Base-by-base conservation (phyloP, 192 early-diverging fungal species). In the Thoreauomyces humboldtii region DNA sequence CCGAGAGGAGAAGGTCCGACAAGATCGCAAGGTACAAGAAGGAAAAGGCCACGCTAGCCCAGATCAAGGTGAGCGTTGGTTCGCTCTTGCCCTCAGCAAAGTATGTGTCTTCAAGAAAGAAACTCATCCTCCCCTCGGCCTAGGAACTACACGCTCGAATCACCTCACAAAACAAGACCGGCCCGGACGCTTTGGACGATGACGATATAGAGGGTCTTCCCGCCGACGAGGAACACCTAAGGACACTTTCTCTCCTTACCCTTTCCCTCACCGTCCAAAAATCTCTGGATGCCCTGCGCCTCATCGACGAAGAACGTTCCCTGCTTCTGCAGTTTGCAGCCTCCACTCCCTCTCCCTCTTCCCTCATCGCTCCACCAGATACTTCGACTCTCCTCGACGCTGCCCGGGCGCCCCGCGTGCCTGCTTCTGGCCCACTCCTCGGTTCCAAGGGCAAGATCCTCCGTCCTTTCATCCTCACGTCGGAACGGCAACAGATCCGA, bases 381-480 rank as follows among this genome's bases (percentile, higher is more conserved):
- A 14, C 37, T 73, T 12, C 24, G 14, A 1, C 14, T 19, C 27
- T 59, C 24, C 50, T 52, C 53, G 51, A 72, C 41, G 57, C 61
- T 55, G 45, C 21, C 32, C 28, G 35, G 19, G 50, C 50, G 27
- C n/a, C 56, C n/a, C 50, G 31, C 7, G 6, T 35, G 6, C 21
- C 34, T 0, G 2, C 15, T 25, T 27, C 56, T 15, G 37, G 59
- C 15, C 52, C 58, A 31, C 17, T 54, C n/a, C n/a, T 68, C 43
- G 33, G n/a, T 19, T 17, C 17, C 19, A 33, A 27, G 0, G 56
- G 65, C 12, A 36, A 78, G 71, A 73, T 76, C 15, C 75, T 92
- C 25, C 86, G 88, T 43, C 94, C 95, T 21, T 99, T 99, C 81
- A 79, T 92, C 22, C 85, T 99, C 34, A 92, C 89, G 0, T 73